phyloP scores from a whole-genome alignment of 2,329 filamentous ascomycete genomes.

The Phoma herbarum region DNA sequence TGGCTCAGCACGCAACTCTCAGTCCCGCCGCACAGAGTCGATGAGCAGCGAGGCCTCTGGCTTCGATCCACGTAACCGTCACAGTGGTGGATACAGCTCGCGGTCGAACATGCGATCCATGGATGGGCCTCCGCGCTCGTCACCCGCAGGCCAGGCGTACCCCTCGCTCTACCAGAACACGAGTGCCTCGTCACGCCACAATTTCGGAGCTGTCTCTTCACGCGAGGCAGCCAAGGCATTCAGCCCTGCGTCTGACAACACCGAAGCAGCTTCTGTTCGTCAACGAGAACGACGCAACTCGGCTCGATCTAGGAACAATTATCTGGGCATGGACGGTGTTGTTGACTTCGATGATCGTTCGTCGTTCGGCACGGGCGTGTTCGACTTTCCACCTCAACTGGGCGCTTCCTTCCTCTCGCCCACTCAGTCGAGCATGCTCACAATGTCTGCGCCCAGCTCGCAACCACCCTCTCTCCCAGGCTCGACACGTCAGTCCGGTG shows the following conservation, averaged over 20 bases:
- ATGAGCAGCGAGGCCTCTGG: slow-evolving; percentile 51
- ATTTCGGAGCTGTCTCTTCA: slow-evolving; percentile 28
- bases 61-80: slow-evolving; percentile 57
- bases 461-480: slow-evolving; percentile 38
- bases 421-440: slow-evolving; percentile 28
- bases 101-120: slow-evolving; percentile 37
- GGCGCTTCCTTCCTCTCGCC: slow-evolving; percentile 43
- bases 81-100: slow-evolving; percentile 69
- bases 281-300: slow-evolving; percentile 35
- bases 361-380: slow-evolving; percentile 25
- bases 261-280: slow-evolving; percentile 39
- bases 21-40: slow-evolving; percentile 55
- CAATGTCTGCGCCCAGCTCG: slow-evolving; percentile 30
- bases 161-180: slow-evolving; percentile 33
- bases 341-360: slow-evolving; percentile 36
- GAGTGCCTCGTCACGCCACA: slow-evolving; percentile 26
- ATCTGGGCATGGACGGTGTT: slow-evolving; percentile 40
- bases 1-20: slow-evolving; percentile 53
- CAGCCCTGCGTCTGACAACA: slow-evolving; percentile 41
- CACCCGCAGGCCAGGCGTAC: slow-evolving; percentile 36
- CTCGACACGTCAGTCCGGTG: slow-evolving; percentile 69
- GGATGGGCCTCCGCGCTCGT: slow-evolving; percentile 42
- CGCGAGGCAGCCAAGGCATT: slow-evolving; percentile 38
- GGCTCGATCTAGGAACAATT: slow-evolving; percentile 33
- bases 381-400: slow-evolving; percentile 40